Conservation (phyloP, 2,329 filamentous ascomycete species). For the Fusarium sp. region DNA sequence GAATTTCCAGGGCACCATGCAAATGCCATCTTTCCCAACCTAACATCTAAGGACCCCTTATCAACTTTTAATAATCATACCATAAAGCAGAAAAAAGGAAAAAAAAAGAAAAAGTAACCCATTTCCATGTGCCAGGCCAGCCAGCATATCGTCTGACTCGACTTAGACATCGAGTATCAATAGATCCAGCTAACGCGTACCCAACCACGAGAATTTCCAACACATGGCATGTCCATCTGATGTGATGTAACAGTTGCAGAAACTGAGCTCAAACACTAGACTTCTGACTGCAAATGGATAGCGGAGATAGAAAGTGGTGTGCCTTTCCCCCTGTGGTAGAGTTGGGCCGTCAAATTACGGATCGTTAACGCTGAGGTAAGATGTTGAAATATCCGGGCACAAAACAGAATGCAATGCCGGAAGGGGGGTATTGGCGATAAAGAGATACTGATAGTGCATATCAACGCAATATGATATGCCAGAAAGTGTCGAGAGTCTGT, state of each 20-base stretch:
- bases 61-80: slow-evolving; percentile 12
- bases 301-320: slow-evolving; percentile 4
- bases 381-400: slow-evolving; percentile 26
- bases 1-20: slow-evolving; percentile 22
- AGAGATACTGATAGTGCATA: slow-evolving; percentile 21
- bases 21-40: slow-evolving; percentile 35
- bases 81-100: not conserved
- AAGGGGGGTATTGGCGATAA: slow-evolving; percentile 32
- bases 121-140: slow-evolving; percentile 1
- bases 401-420: slow-evolving; percentile 1
- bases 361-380: slow-evolving; percentile 31
- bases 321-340: slow-evolving; percentile 17
- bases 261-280: not conserved
- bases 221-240: not conserved
- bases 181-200: not conserved
- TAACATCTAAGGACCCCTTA: slow-evolving; percentile 10
- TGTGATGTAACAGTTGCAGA: not conserved
- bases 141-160: not conserved
- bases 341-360: slow-evolving; percentile 5
- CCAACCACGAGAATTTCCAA: slow-evolving; percentile 1
- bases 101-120: not conserved
- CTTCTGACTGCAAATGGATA: slow-evolving; percentile 13
- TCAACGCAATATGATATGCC: slow-evolving; percentile 23
- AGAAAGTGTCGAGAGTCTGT: slow-evolving; percentile 19
- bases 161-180: not conserved